phyloP scores from a whole-genome alignment of 345 rosid species.

The Hypericum perforatum region DNA sequence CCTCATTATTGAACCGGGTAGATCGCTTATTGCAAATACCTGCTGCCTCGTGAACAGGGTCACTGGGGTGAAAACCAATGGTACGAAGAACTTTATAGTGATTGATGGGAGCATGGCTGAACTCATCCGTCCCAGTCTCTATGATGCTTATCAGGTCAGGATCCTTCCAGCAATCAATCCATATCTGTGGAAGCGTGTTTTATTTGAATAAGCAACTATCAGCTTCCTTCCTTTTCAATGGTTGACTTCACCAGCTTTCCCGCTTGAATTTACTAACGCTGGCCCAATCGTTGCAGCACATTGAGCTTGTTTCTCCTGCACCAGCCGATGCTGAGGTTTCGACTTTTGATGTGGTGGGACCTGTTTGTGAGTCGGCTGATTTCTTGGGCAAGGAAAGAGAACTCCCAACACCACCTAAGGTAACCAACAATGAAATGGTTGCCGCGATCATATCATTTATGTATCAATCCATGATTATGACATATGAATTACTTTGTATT shows the following conservation, averaged over 20 bases:
- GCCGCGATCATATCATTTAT: not conserved
- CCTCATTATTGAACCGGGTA: conserved; percentile 92
- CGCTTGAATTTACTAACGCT: conserved; percentile 1
- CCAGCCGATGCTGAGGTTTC: conserved; percentile 47
- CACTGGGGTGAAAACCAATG: conserved; percentile 91
- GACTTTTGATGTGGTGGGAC: conserved; percentile 90
- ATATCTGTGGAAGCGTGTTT: too few relatives aligned
- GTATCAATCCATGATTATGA: conserved; percentile 16
- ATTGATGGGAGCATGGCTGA: conserved; percentile 99
- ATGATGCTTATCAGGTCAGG: conserved; percentile 89
- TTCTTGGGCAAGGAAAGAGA: conserved; percentile 93
- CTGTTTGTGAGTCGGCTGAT: conserved; percentile 99
- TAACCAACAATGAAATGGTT: conserved; percentile 11
- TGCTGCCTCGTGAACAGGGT: conserved; percentile 89
- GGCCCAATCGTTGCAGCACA: conserved; percentile 47
- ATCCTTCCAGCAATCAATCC: not conserved
- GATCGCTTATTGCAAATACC: conserved; percentile 91
- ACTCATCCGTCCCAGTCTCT: conserved; percentile 96
- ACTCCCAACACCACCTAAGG: conserved; percentile 86
- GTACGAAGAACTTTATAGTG: conserved; percentile 83
- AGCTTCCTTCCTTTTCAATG: too few relatives aligned
- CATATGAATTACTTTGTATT: not conserved
- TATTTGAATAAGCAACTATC: too few relatives aligned
- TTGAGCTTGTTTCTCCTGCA: conserved; percentile 83
- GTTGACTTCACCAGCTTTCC: not conserved